Evolutionary conservation across 768 basidiomycete species (phyloP).

Genomic region (Pleurotus tuber-regium): DNA sequence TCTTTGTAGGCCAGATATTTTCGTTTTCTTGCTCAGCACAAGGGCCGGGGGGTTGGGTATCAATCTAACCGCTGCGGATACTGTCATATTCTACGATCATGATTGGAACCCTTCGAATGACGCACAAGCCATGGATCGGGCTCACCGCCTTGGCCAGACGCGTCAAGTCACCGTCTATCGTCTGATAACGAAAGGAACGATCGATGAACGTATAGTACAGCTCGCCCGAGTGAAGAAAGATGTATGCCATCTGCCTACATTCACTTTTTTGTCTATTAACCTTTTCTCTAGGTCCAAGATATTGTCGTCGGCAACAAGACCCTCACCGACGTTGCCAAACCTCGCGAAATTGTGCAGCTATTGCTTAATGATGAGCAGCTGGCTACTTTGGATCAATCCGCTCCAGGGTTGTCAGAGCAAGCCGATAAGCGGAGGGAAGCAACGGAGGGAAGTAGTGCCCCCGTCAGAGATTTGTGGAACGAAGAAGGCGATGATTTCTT

Average conservation of each 20-base stretch:
- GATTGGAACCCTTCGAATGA: slow-evolving; percentile 98
- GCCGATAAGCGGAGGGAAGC: slow-evolving; percentile 26
- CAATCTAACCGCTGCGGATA: slow-evolving; percentile 94
- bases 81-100: slow-evolving; percentile 93
- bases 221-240: slow-evolving; percentile 97
- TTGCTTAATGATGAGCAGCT: slow-evolving; percentile 94
- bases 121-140: slow-evolving; percentile 97
- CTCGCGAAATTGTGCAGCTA: slow-evolving; percentile 94
- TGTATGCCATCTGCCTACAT: slow-evolving; percentile 33
- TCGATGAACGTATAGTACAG: slow-evolving; percentile 96
- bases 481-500: slow-evolving; percentile 89
- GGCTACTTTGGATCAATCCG: slow-evolving; percentile 59
- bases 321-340: slow-evolving; percentile 89
- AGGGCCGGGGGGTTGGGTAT: slow-evolving; percentile 96
- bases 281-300: slow-evolving; percentile 81
- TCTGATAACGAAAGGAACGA: slow-evolving; percentile 89
- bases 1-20: slow-evolving; percentile 71
- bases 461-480: slow-evolving; percentile 72
- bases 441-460: slow-evolving; percentile 30
- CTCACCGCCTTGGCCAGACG: slow-evolving; percentile 94
- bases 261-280: slow-evolving; percentile 1
- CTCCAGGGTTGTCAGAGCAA: slow-evolving; percentile 31
- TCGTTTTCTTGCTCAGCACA: slow-evolving; percentile 88
- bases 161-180: slow-evolving; percentile 97
- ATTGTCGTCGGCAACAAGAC: slow-evolving; percentile 98